Evolutionary conservation across 1,284 basidiomycete genomes (phyloP).

Genomic region (Somion occarium): DNA sequence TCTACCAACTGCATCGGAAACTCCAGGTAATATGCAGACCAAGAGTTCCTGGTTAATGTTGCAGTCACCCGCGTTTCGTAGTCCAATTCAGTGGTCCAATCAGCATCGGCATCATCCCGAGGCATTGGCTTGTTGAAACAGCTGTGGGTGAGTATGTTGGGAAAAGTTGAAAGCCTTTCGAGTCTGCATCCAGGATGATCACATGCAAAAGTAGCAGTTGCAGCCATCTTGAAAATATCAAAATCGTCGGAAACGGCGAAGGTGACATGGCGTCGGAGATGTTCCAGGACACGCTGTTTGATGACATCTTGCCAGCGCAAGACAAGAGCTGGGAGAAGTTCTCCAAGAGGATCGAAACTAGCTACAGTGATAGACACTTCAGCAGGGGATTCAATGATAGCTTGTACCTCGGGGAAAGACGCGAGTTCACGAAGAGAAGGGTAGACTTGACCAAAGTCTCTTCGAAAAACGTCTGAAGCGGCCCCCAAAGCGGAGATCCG

Average conservation of each 20-base stretch:
- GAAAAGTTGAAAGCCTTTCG: neutral
- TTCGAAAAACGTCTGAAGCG: neutral
- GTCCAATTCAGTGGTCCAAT: neutral
- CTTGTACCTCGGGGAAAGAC: neutral
- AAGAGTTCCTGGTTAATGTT: neutral
- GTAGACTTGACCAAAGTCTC: neutral
- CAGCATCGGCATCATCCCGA: neutral
- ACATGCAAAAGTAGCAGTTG: neutral
- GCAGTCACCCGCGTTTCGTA: neutral
- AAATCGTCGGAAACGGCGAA: neutral
- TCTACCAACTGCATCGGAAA: neutral
- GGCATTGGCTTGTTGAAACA: neutral
- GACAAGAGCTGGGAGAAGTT: neutral
- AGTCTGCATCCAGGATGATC: neutral
- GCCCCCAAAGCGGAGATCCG: neutral
- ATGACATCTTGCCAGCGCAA: neutral
- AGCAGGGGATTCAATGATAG: neutral
- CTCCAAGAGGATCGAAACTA: neutral
- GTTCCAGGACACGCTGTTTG: neutral
- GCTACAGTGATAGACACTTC: neutral
- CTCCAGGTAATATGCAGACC: neutral
- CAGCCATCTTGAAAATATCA: neutral
- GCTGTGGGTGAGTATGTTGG: neutral
- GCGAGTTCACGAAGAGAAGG: neutral
- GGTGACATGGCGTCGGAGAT: neutral